These are phyloP conservation scores for Ascochyta lentis DNA, from an alignment of 2,329 filamentous ascomycete genomes.

Conservation along the genomic window DNA sequence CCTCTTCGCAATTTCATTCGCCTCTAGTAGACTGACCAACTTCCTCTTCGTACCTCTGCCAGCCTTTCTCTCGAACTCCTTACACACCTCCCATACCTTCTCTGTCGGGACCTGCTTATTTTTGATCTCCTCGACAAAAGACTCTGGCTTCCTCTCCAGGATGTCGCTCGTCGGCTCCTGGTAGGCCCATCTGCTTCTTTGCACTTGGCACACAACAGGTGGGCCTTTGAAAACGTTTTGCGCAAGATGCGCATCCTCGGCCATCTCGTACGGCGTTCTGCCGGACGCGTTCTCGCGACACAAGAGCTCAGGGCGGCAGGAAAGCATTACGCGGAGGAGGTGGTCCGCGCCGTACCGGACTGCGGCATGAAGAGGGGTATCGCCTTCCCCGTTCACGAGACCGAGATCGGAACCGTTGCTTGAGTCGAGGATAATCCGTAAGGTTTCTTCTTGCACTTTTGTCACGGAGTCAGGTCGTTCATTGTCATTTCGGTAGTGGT, in stretches of 20 bases:
- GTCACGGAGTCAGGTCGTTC: neutral
- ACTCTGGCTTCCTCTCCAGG: constrained; percentile 8
- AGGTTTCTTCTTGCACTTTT: neutral
- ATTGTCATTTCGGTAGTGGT: neutral
- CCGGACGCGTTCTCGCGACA: constrained; percentile 79
- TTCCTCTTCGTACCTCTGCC: constrained; percentile 53
- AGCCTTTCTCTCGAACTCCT: constrained; percentile 32
- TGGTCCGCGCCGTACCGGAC: constrained; percentile 52
- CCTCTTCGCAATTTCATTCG: constrained; percentile 66
- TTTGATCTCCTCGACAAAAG: constrained; percentile 27
- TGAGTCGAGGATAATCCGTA: constrained; percentile 42
- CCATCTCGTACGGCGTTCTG: constrained; percentile 73
- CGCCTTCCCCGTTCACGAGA: constrained; percentile 68
- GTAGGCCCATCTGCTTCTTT: neutral
- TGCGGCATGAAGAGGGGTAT: constrained; percentile 68
- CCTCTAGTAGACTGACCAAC: constrained; percentile 64
- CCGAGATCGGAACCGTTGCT: constrained; percentile 58
- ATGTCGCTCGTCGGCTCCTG: constrained; percentile 3
- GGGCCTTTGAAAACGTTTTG: constrained; percentile 33
- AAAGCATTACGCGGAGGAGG: constrained; percentile 57
- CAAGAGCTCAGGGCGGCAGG: constrained; percentile 65
- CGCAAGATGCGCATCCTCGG: constrained; percentile 61
- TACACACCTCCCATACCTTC: constrained; percentile 50
- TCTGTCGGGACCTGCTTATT: constrained; percentile 12
- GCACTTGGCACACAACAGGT: constrained; percentile 11